Evolutionary conservation across 805 yeast species (phyloP).

Genomic region (Torulaspora indica): DNA sequence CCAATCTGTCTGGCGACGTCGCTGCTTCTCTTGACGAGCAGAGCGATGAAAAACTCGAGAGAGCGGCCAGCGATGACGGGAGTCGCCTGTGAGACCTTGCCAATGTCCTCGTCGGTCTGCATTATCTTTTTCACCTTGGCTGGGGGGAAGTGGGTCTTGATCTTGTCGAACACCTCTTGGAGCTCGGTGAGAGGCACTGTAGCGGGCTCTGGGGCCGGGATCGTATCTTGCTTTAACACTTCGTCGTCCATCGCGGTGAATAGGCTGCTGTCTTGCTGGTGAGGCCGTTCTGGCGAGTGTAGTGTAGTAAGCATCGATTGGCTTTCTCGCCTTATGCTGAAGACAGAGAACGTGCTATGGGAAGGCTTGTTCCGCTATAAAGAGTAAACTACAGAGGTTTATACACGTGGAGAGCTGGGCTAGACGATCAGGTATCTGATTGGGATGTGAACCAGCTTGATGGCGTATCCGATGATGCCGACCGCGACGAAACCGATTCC

Average conservation of each 20-base stretch:
- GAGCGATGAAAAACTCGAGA: constrained; percentile 83
- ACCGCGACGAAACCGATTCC: constrained; percentile 95
- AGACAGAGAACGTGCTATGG: too few species aligned
- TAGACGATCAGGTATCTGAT: constrained; percentile 91
- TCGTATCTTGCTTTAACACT: not conserved
- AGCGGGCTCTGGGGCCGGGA: not conserved
- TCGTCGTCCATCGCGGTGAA: not conserved
- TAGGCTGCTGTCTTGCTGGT: not conserved
- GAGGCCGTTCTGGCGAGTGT: not conserved
- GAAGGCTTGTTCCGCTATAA: not conserved
- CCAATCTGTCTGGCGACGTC: constrained; percentile 71
- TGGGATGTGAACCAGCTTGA: constrained; percentile 91
- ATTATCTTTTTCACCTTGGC: constrained; percentile 93
- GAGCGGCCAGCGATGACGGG: constrained; percentile 98
- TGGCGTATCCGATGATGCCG: constrained; percentile 96
- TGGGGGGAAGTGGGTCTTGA: constrained; percentile 81
- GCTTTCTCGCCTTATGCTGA: not conserved
- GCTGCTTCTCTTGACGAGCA: constrained; percentile 79
- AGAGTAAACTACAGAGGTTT: not conserved
- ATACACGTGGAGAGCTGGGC: constrained; percentile 14
- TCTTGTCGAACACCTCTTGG: constrained; percentile 35
- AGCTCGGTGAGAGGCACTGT: constrained; percentile 14
- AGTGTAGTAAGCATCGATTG: not conserved
- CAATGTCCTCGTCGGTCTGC: constrained; percentile 98
- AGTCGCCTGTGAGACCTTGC: constrained; percentile 97